Evolutionary conservation across 2,329 filamentous ascomycete genomes (phyloP), one percentile per base, ranked within the genome.

Genomic region (Aureobasidium leucospermi): DNA sequence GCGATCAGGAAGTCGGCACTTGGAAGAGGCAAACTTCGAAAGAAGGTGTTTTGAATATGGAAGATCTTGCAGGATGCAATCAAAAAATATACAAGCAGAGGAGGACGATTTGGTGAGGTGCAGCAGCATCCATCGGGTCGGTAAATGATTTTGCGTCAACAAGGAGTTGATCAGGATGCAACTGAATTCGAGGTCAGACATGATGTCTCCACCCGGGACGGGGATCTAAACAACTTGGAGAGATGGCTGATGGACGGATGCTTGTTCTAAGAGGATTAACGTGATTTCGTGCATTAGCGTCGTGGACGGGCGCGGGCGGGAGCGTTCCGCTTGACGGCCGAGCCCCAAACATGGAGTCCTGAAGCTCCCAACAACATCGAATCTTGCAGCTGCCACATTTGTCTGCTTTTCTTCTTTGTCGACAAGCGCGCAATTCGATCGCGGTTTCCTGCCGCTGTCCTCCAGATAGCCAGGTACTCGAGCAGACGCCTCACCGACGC

Each of bases 221-320:
- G n/a, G 28, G 39, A 43, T 34, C 39, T 29, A 38, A 46, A 31
- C 29, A 46, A 16, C 23, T 56, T 56, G 52, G 38, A 38, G 29
- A 56, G 11, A 55, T 55, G 51, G 51, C 51, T 23, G 23, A 38
- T 32, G 29, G 34, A 43, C 51, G 34, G 23, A 31, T 41, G 49
- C 34, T 23, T 23, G 23, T 23, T 23, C 23, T 23, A 23, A 23
- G 10, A 41, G 19, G 23, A 52, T 34, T 41, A 39, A 52, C 36
- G 36, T 41, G 48, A 55, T 55, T 55, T 55, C 51, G 51, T 55
- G 51, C 51, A 55, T 38, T 55, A 55, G 51, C 51, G 51, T 19
- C 32, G 38, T 10, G 43, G 28, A 28, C 39, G 36, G 38, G 28
- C 29, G 38, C 51, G 51, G 51, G 39, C 51, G 51, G 51, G 51